These are phyloP conservation scores for Mucuna pruriens DNA, from an alignment of 306 rosid genomes.

Conservation along the genomic window DNA sequence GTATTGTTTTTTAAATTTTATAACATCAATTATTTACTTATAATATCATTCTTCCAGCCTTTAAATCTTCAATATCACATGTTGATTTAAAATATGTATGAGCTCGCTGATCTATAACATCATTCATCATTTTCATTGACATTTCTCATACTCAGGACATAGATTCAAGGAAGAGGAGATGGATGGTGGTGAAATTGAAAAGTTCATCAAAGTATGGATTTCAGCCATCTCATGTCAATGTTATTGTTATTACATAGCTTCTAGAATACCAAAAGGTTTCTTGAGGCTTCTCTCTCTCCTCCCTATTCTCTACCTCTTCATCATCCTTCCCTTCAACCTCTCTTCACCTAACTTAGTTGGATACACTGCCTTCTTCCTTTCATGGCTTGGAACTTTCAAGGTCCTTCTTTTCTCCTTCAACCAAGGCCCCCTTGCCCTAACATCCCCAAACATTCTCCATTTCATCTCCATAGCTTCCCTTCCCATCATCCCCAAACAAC, in stretches of 20 bases:
- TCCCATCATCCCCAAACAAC: conserved; percentile 56
- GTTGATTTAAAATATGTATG: not conserved
- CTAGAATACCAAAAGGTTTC: conserved; percentile 43
- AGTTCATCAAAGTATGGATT: conserved; percentile 51
- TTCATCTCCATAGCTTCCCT: conserved; percentile 69
- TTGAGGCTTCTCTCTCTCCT: conserved; percentile 46
- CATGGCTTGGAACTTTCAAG: conserved; percentile 47
- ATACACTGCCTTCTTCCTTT: conserved; percentile 50
- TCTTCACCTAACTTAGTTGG: conserved; percentile 39
- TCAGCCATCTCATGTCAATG: conserved; percentile 25
- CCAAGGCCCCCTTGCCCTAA: conserved; percentile 57
- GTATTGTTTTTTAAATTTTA: too few species aligned
- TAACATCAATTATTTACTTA: not conserved
- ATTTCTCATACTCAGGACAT: not conserved
- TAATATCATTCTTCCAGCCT: not conserved
- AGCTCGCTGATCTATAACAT: not conserved
- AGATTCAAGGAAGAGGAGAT: conserved; percentile 1
- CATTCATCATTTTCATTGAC: not conserved
- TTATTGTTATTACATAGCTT: conserved; percentile 46
- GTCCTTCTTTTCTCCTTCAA: conserved; percentile 55
- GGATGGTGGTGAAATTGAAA: conserved; percentile 42
- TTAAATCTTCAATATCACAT: not conserved
- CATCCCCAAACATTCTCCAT: conserved; percentile 45
- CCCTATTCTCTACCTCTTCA: conserved; percentile 49
- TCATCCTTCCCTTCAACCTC: conserved; percentile 46